Conservation (phyloP, 2,329 filamentous ascomycete genomes). For the Pseudogymnoascus sp. region DNA sequence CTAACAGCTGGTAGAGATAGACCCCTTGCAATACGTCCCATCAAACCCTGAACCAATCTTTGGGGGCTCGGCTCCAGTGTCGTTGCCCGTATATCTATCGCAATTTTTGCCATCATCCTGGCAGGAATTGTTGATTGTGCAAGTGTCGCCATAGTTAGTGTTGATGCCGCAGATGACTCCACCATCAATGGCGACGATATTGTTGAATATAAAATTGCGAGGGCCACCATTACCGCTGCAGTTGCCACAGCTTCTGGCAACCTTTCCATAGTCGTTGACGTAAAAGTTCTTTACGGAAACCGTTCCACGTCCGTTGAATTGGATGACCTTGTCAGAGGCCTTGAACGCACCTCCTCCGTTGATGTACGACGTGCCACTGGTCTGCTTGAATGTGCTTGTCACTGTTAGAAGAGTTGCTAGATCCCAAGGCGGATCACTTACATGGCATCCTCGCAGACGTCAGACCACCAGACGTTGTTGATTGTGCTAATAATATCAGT, state of each 20-base stretch:
- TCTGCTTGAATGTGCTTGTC: slow-evolving; percentile 28
- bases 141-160: slow-evolving; percentile 42
- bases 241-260: slow-evolving; percentile 44
- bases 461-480: slow-evolving; percentile 23
- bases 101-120: slow-evolving; percentile 23
- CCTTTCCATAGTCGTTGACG: slow-evolving; percentile 37
- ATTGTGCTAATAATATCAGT: slow-evolving; percentile 21
- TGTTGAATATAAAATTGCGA: slow-evolving; percentile 37
- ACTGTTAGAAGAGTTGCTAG: not conserved
- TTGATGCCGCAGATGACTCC: slow-evolving; percentile 40
- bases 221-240: slow-evolving; percentile 32
- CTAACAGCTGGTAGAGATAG: slow-evolving; percentile 12
- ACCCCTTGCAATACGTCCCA: slow-evolving; percentile 27
- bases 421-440: not conserved
- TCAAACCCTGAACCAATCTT: slow-evolving; percentile 33
- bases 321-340: slow-evolving; percentile 34
- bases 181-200: slow-evolving; percentile 34
- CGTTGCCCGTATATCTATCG: slow-evolving; percentile 29
- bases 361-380: slow-evolving; percentile 33
- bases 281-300: slow-evolving; percentile 30
- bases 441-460: slow-evolving; percentile 20
- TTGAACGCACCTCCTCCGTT: slow-evolving; percentile 37
- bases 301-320: slow-evolving; percentile 36
- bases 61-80: slow-evolving; percentile 29
- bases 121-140: slow-evolving; percentile 34